phyloP scores from a whole-genome alignment of 331 rosid genomes.

The Stylosanthes scabra region DNA sequence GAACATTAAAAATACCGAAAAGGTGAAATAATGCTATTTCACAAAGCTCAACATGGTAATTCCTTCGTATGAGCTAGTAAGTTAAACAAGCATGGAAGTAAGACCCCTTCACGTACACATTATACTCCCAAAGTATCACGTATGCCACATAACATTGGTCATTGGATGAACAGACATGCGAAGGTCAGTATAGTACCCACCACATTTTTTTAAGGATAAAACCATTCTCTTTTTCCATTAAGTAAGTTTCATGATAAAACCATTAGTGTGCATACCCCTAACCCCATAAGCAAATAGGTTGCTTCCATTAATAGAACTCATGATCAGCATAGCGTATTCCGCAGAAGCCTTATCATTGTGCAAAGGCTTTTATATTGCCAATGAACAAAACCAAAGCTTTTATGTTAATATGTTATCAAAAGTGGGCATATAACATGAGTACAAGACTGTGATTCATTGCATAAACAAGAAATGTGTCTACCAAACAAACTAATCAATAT shows the following conservation, averaged over 20 bases:
- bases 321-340: background rate
- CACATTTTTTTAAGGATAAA: no score
- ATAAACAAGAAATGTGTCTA: background rate
- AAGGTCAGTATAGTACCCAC: background rate
- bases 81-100: constrained; percentile 2
- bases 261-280: background rate
- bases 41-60: constrained; percentile 25
- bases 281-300: no score
- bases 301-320: no score
- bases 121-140: background rate
- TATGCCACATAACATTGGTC: background rate
- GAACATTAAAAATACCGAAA: constrained; percentile 7
- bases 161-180: background rate
- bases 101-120: constrained; percentile 19
- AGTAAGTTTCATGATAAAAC: background rate
- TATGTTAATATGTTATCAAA: background rate
- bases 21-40: background rate
- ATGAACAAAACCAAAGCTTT: background rate
- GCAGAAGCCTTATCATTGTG: background rate
- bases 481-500: background rate
- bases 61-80: constrained; percentile 2
- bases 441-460: background rate
- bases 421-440: background rate
- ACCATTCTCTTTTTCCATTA: background rate
- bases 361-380: background rate